A percentile compares a stretch with the other conserved stretches of the same genome.
Evolutionary conservation across 805 yeast genomes (phyloP).

Genomic region (Scheffersomyces spartinae): DNA sequence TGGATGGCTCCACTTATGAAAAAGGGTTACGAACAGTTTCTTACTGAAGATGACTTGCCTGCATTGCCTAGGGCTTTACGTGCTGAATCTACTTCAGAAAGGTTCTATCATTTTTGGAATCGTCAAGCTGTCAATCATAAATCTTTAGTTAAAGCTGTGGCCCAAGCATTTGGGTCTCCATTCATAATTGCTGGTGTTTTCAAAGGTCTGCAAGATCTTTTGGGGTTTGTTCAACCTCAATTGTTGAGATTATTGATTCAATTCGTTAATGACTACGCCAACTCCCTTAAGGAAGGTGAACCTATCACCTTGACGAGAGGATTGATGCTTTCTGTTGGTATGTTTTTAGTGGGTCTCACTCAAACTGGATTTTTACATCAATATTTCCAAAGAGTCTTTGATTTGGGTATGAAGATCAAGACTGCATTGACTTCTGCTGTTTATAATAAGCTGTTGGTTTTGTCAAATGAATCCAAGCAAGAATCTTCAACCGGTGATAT

Average conservation of each 20-base stretch:
- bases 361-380: slow-evolving; percentile 73
- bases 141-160: slow-evolving; percentile 50
- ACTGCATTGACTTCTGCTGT: slow-evolving; percentile 57
- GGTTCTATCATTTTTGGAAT: slow-evolving; percentile 52
- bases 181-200: slow-evolving; percentile 61
- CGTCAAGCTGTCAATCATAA: slow-evolving; percentile 26
- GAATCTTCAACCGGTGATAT: slow-evolving; percentile 81
- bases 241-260: slow-evolving; percentile 54
- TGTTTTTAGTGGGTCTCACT: slow-evolving; percentile 67
- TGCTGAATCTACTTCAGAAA: slow-evolving; percentile 37
- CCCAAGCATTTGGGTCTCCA: slow-evolving; percentile 64
- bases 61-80: slow-evolving; percentile 58
- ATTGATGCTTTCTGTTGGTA: slow-evolving; percentile 58
- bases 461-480: slow-evolving; percentile 63
- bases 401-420: slow-evolving; percentile 66
- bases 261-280: slow-evolving; percentile 38
- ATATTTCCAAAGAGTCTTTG: slow-evolving; percentile 64
- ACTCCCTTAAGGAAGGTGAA: slow-evolving; percentile 20
- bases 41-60: slow-evolving; percentile 61
- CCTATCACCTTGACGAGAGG: slow-evolving; percentile 62
- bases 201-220: slow-evolving; percentile 63
- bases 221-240: slow-evolving; percentile 85
- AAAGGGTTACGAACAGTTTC: slow-evolving; percentile 55
- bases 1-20: slow-evolving; percentile 89
- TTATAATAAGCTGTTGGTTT: slow-evolving; percentile 54